Conservation (phyloP, 2,329 filamentous ascomycete species). For the Xylaria arbuscula region DNA sequence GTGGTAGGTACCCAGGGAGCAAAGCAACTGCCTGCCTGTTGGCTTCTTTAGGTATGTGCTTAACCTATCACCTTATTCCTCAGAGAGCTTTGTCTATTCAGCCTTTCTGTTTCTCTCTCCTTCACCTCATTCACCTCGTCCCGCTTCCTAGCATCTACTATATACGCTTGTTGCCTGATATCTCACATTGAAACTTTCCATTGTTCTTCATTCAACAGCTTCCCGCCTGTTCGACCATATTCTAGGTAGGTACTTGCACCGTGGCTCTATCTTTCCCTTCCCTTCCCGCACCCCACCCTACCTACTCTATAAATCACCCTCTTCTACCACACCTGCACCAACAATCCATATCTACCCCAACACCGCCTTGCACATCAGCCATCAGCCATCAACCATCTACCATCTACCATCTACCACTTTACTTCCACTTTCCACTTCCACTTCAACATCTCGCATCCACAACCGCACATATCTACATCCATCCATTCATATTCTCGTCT, state of each 20-base stretch:
- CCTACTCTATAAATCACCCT: not conserved
- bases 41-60: too few relatives aligned
- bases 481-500: not conserved
- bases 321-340: not conserved
- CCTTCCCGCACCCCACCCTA: not conserved
- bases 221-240: too few relatives aligned
- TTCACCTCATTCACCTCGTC: not conserved
- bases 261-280: not conserved
- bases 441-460: constrained; percentile 4
- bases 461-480: constrained; percentile 4
- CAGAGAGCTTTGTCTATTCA: constrained; percentile 3
- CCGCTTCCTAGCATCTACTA: not conserved
- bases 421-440: not conserved
- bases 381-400: too few relatives aligned
- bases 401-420: too few relatives aligned
- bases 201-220: not conserved
- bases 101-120: constrained; percentile 13
- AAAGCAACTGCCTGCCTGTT: too few relatives aligned
- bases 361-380: not conserved
- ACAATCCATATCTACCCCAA: too few relatives aligned
- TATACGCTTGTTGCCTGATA: not conserved
- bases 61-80: constrained; percentile 2
- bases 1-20: too few relatives aligned
- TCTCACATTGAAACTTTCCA: not conserved
- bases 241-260: not conserved